Evolutionary conservation across 2,329 filamentous ascomycete species (phyloP).

Genomic region (Fusarium sp.): DNA sequence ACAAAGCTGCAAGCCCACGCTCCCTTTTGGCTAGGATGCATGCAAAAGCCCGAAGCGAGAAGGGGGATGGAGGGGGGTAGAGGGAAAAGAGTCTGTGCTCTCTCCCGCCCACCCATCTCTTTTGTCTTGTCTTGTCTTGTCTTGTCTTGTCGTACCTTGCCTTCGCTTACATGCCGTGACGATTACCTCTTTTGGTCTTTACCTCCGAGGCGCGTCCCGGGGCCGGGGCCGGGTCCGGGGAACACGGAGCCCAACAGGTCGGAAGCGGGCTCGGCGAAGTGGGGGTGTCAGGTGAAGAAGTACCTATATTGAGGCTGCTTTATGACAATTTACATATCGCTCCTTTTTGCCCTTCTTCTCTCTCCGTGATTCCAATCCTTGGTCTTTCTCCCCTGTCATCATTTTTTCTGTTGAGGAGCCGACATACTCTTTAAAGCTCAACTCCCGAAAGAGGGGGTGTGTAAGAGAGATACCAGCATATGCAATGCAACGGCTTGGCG

Average conservation of each 20-base stretch:
- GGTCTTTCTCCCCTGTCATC: background rate
- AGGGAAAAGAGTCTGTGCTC: conserved; percentile 2
- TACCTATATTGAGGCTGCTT: background rate
- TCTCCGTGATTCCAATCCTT: background rate
- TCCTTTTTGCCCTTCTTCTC: background rate
- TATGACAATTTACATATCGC: background rate
- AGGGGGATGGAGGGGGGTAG: background rate
- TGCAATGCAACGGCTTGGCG: conserved; percentile 31
- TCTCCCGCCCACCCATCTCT: background rate
- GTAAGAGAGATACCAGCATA: background rate
- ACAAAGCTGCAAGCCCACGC: background rate
- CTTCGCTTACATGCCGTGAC: background rate
- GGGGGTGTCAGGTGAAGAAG: background rate
- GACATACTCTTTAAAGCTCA: background rate
- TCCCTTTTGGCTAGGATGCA: background rate
- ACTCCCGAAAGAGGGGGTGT: background rate
- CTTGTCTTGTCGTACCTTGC: background rate
- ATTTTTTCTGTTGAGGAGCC: background rate
- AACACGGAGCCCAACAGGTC: conserved; percentile 11
- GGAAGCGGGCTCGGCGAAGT: conserved; percentile 20
- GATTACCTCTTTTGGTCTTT: conserved; percentile 27
- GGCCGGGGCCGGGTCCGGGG: conserved; percentile 21
- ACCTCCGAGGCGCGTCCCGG: conserved; percentile 16
- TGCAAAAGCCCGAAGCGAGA: background rate
- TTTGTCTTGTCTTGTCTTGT: background rate